These are phyloP conservation scores for Terfezia claveryi DNA, from an alignment of 495 filamentous ascomycete genomes.

Conservation along the genomic window DNA sequence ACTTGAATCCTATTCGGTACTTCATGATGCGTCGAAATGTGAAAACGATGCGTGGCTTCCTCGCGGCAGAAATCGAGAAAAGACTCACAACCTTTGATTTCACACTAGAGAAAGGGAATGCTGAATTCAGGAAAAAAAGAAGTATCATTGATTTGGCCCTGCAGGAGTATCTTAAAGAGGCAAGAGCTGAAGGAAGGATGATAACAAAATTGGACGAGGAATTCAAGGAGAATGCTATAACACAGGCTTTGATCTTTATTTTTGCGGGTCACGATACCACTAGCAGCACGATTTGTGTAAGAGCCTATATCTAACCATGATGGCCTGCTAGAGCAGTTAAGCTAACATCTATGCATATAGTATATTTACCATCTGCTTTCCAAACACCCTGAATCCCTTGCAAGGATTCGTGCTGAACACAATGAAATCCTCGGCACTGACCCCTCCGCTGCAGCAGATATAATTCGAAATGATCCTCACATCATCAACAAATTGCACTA, in stretches of 20 bases:
- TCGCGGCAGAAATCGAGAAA: too few species aligned
- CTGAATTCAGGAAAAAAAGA: background rate
- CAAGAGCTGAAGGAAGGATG: background rate
- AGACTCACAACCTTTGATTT: too few species aligned
- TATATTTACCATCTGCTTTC: conserved; percentile 29
- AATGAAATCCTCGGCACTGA: conserved; percentile 22
- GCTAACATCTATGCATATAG: background rate
- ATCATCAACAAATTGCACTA: conserved; percentile 23
- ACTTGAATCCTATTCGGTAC: background rate
- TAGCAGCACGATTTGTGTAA: conserved; percentile 17
- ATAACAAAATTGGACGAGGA: background rate
- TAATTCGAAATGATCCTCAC: conserved; percentile 15
- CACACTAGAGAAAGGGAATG: background rate
- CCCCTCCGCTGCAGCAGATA: conserved; percentile 2
- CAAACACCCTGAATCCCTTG: conserved; percentile 22
- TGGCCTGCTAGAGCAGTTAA: too few species aligned
- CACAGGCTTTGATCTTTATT: conserved; percentile 20
- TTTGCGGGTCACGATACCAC: conserved; percentile 32
- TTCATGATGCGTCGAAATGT: too few species aligned
- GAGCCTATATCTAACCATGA: background rate
- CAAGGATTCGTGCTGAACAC: conserved; percentile 26
- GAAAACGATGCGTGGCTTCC: too few species aligned
- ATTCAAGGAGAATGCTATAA: background rate
- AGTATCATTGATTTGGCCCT: background rate
- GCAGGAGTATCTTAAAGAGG: background rate